Conservation (phyloP, 2,329 filamentous ascomycete genomes). For the Massarina eburnea region DNA sequence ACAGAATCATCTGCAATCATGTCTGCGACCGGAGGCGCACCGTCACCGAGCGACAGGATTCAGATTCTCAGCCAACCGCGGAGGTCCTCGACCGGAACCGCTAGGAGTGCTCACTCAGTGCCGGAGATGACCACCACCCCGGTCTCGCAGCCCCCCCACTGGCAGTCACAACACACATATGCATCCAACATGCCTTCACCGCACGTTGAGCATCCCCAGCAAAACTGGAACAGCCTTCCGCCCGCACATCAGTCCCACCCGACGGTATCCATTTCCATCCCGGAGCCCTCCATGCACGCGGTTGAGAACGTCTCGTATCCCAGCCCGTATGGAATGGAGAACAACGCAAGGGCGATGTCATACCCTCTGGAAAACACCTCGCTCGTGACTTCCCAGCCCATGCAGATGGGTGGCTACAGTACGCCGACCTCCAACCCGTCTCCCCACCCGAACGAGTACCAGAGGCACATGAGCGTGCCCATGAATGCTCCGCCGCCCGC, state of each 20-base stretch:
- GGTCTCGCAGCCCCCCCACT: conserved; percentile 39
- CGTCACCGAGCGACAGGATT: conserved; percentile 43
- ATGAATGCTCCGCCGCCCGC: conserved; percentile 34
- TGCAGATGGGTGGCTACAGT: conserved; percentile 41
- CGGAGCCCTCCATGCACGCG: conserved; percentile 34
- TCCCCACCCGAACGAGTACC: conserved; percentile 40
- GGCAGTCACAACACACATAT: conserved; percentile 40
- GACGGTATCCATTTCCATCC: conserved; percentile 35
- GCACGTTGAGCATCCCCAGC: conserved; percentile 33
- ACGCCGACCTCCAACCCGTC: conserved; percentile 41
- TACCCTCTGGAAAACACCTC: conserved; percentile 42
- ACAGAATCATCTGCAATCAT: conserved; percentile 23
- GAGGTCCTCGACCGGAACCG: conserved; percentile 40
- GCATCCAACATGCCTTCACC: conserved; percentile 37
- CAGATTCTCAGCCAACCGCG: conserved; percentile 43
- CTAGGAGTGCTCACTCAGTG: conserved; percentile 41
- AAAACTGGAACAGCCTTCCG: conserved; percentile 39
- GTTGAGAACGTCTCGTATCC: conserved; percentile 37
- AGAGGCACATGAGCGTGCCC: conserved; percentile 40
- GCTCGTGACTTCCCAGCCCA: conserved; percentile 40
- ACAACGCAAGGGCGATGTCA: conserved; percentile 41
- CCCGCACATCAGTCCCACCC: conserved; percentile 37
- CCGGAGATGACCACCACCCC: conserved; percentile 40
- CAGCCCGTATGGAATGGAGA: conserved; percentile 41
- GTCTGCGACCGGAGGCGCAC: conserved; percentile 31